These are phyloP conservation scores for Penicillium freii DNA, from an alignment of 2,329 filamentous ascomycete genomes.

Conservation along the genomic window DNA sequence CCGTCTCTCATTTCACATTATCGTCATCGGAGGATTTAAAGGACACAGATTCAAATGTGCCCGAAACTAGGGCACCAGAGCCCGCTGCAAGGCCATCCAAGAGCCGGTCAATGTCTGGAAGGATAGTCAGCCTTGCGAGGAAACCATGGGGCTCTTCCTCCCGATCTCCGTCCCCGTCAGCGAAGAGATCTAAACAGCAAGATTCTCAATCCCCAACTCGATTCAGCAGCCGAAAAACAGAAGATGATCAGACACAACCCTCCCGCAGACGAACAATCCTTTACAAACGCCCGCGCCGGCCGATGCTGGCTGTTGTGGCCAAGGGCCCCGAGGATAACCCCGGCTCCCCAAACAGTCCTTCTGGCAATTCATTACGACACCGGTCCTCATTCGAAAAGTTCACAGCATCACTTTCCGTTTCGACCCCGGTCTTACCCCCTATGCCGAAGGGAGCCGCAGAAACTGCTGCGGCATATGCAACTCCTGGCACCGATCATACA, in stretches of 20 bases:
- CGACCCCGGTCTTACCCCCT: constrained; percentile 49
- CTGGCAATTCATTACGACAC: constrained; percentile 41
- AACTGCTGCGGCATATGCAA: constrained; percentile 37
- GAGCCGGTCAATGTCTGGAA: constrained; percentile 49
- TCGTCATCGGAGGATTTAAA: constrained; percentile 38
- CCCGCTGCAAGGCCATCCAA: constrained; percentile 40
- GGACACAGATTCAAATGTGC: constrained; percentile 24
- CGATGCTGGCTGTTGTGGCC: constrained; percentile 41
- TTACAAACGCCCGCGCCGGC: constrained; percentile 41
- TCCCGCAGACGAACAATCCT: constrained; percentile 34
- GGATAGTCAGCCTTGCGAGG: constrained; percentile 51
- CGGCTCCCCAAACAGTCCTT: constrained; percentile 39
- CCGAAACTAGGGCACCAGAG: constrained; percentile 32
- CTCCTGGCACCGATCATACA: constrained; percentile 35
- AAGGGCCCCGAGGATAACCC: constrained; percentile 37
- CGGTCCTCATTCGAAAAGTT: constrained; percentile 50
- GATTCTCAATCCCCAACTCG: constrained; percentile 27
- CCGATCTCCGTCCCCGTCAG: constrained; percentile 48
- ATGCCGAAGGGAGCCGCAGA: constrained; percentile 45
- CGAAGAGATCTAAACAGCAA: constrained; percentile 34
- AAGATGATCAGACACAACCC: constrained; percentile 25
- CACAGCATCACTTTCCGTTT: constrained; percentile 42
- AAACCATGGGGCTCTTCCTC: constrained; percentile 51
- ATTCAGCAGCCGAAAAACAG: constrained; percentile 13
- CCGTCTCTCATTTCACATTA: constrained; percentile 39